Base-by-base conservation (phyloP, 192 early-diverging fungal species). In the Phlyctochytrium planicorne region DNA sequence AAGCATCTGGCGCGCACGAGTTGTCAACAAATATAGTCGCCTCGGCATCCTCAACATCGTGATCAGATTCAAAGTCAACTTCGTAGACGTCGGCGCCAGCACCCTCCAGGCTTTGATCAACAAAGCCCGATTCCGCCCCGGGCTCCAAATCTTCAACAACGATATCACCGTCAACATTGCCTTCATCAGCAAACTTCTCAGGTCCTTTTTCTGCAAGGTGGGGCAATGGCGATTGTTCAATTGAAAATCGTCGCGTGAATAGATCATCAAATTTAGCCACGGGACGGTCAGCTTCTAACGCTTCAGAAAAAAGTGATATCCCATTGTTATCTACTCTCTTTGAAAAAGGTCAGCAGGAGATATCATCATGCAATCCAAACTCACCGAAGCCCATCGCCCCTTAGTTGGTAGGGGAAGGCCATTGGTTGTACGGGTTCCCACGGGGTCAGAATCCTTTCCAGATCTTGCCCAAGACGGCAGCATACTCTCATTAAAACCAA, bases 381-480 rank as follows among this genome's bases (percentile, higher is more conserved):
- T n/a, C 10, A 70, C 68, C 16, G 23, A 52, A 32, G 68, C 68
- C 68, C 68, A 70, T 24, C 40, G 2, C 0, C 68, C 68, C 34
- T 55, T 52, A 1, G 47, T 52, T 30, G 67, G 67, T 20, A 68
- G 20, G 30, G 67, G 63, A 30, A 70, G 66, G 47, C 24, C 35
- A 27, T 35, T 73, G 53, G 56, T 25, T 14, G 6, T 0, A 37
- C 10, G 25, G n/a, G 34, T 53, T 30, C 24, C 14, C 6, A 30
- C 0, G 65, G 34, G 20, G 32, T 25, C 34, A 16, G 34, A 31
- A 20, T 24, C 36, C 30, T 40, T 57, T 25, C 52, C 29, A 1
- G 68, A 20, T 29, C 79, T 2, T 23, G 79, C 78, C 79, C 78
- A 84, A 2, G 52, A 33, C 0, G 79, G 78, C 31, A 84, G 64